Evolutionary conservation across 2,329 filamentous ascomycete genomes (phyloP).

Genomic region (Arthrobotrys sinensis): DNA sequence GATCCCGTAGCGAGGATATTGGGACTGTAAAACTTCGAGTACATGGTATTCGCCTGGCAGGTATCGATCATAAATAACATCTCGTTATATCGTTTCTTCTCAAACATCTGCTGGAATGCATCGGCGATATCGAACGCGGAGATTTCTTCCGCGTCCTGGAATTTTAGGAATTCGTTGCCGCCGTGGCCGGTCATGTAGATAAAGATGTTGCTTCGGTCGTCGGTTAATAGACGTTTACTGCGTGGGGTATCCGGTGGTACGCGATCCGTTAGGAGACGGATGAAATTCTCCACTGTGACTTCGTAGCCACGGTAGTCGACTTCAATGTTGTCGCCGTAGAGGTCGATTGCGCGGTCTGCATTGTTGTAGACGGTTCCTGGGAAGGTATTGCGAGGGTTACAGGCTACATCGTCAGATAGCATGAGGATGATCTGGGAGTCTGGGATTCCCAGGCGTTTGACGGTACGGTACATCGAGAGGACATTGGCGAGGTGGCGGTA

Average conservation of each 20-base stretch:
- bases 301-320: slow-evolving; percentile 98
- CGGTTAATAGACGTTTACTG: slow-evolving; percentile 92
- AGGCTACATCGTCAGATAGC: slow-evolving; percentile 99
- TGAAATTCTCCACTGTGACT: slow-evolving; percentile 99
- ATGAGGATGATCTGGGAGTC: slow-evolving; percentile 99
- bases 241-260: slow-evolving; percentile 94
- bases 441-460: slow-evolving; percentile 96
- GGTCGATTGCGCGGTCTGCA: slow-evolving; percentile 91
- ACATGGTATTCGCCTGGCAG: slow-evolving; percentile 99
- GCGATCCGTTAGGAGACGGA: slow-evolving; percentile 91
- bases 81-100: slow-evolving; percentile 99
- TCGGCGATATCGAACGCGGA: slow-evolving; percentile 95
- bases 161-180: slow-evolving; percentile 97
- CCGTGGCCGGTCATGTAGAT: slow-evolving; percentile 99
- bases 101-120: slow-evolving; percentile 99
- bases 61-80: slow-evolving; percentile 99
- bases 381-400: slow-evolving; percentile 98
- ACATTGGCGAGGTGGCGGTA: slow-evolving; percentile 98
- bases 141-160: slow-evolving; percentile 98
- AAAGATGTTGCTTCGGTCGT: slow-evolving; percentile 95
- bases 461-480: slow-evolving; percentile 95
- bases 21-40: slow-evolving; percentile 96
- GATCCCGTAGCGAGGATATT: slow-evolving; percentile 99
- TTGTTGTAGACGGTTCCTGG: slow-evolving; percentile 99
- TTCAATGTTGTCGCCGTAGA: slow-evolving; percentile 99